phyloP scores from a whole-genome alignment of 2,329 filamentous ascomycete genomes.

The Beauveria rudraprayagi region DNA sequence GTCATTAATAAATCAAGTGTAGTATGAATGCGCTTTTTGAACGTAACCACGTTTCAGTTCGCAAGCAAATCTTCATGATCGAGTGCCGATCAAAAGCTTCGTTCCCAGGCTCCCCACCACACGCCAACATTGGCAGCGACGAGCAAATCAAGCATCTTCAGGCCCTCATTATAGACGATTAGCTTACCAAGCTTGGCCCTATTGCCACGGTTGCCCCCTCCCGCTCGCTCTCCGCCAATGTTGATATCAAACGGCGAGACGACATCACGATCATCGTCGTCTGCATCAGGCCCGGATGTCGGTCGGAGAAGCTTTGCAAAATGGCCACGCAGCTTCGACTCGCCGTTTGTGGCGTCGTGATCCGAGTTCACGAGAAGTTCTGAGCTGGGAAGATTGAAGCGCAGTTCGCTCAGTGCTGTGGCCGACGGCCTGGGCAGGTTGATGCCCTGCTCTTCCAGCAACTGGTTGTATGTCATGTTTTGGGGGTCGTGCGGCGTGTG shows the following conservation, averaged over 20 bases:
- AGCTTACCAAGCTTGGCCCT: constrained; percentile 90
- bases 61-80: background rate
- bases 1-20: background rate
- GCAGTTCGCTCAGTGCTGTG: constrained; percentile 66
- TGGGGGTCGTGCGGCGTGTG: constrained; percentile 52
- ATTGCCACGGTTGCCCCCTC: constrained; percentile 77
- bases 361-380: constrained; percentile 35
- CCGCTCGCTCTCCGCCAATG: constrained; percentile 74
- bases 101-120: constrained; percentile 87
- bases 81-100: constrained; percentile 28
- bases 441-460: constrained; percentile 29
- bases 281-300: constrained; percentile 23
- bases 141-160: constrained; percentile 91
- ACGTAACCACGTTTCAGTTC: background rate
- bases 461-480: constrained; percentile 33
- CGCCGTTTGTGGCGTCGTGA: constrained; percentile 21
- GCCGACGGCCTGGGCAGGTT: constrained; percentile 24
- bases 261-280: constrained; percentile 28
- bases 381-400: constrained; percentile 73
- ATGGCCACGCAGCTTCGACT: constrained; percentile 29
- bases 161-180: constrained; percentile 77
- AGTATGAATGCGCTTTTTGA: background rate
- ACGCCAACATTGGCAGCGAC: constrained; percentile 87
- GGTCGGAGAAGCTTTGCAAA: constrained; percentile 34
- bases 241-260: constrained; percentile 55